Percentiles rank a stretch among this genome's conserved stretches.
These are phyloP conservation scores for Chaetomium globosum DNA, from an alignment of 2,329 filamentous ascomycete genomes.

Conservation along the genomic window DNA sequence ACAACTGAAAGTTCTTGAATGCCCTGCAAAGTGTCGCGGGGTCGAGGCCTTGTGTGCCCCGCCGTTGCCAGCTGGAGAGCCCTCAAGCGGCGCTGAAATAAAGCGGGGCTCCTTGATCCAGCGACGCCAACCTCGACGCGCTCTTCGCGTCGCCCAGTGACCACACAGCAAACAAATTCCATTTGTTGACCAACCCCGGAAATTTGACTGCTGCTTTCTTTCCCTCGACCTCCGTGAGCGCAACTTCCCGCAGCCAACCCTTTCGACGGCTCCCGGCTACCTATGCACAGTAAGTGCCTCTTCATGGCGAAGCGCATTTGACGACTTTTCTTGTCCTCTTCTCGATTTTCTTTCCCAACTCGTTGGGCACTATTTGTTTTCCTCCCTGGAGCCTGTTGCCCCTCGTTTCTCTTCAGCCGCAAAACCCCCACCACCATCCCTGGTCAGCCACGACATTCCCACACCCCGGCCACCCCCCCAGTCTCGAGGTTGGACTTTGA, in stretches of 20 bases:
- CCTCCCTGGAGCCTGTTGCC: conserved; percentile 23
- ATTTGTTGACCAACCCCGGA: conserved; percentile 34
- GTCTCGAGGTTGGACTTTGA: conserved; percentile 6
- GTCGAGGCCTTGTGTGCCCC: neutral
- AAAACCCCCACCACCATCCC: conserved; percentile 20
- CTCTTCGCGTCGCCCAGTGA: conserved; percentile 30
- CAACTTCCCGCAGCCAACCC: neutral
- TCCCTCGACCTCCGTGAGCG: conserved; percentile 10
- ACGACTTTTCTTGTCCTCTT: conserved; percentile 21
- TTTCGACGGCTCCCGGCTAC: conserved; percentile 11
- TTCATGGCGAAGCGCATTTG: conserved; percentile 26
- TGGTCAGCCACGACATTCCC: conserved; percentile 6
- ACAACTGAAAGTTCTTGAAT: neutral
- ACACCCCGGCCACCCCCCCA: conserved; percentile 1
- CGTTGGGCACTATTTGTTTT: conserved; percentile 27
- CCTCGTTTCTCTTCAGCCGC: conserved; percentile 26
- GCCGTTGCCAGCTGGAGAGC: neutral
- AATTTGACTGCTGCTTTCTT: conserved; percentile 19
- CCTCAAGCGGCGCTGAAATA: neutral
- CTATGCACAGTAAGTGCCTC: conserved; percentile 26
- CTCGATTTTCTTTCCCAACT: conserved; percentile 21
- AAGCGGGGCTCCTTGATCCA: conserved; percentile 24
- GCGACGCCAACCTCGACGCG: conserved; percentile 27
- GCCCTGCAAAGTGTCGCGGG: neutral
- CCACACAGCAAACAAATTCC: conserved; percentile 20